phyloP scores from a whole-genome alignment of 352 stramenopile species.

The Globisporangium nagaii region DNA sequence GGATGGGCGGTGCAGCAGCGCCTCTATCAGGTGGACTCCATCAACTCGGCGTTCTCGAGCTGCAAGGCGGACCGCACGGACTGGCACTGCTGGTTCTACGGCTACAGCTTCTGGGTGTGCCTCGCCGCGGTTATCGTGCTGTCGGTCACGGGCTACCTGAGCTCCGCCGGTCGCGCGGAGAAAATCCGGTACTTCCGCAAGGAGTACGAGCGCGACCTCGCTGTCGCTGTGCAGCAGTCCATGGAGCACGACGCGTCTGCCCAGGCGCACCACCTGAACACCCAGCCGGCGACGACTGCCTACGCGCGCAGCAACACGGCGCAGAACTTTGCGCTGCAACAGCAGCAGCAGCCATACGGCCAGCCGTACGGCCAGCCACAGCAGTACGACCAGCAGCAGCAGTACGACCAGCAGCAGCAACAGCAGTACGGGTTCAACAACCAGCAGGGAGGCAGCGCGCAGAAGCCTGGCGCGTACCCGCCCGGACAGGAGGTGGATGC shows the following conservation, averaged over 20 bases:
- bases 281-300: conserved; percentile 1
- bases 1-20: conserved; percentile 71
- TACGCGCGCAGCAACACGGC: conserved; percentile 42
- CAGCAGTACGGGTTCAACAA: conserved; percentile 15
- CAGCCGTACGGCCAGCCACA: conserved; percentile 6
- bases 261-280: conserved; percentile 12
- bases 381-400: conserved; percentile 4
- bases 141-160: conserved; percentile 71
- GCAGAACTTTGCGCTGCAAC: conserved; percentile 22
- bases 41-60: conserved; percentile 68
- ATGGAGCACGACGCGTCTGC: conserved; percentile 43
- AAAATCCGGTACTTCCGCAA: conserved; percentile 86
- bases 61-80: conserved; percentile 63
- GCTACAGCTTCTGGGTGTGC: conserved; percentile 83
- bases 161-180: conserved; percentile 70
- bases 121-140: conserved; percentile 76
- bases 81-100: conserved; percentile 86
- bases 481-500: conserved; percentile 26
- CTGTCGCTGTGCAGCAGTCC: conserved; percentile 69
- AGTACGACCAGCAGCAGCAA: conserved; percentile 9
- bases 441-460: conserved; percentile 10
- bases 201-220: conserved; percentile 74
- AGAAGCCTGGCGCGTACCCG: conserved; percentile 8
- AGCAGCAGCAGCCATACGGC: conserved; percentile 9
- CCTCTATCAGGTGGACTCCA: conserved; percentile 72